Conservation (phyloP, 2,329 filamentous ascomycete genomes). For the Penicillium sp. region DNA sequence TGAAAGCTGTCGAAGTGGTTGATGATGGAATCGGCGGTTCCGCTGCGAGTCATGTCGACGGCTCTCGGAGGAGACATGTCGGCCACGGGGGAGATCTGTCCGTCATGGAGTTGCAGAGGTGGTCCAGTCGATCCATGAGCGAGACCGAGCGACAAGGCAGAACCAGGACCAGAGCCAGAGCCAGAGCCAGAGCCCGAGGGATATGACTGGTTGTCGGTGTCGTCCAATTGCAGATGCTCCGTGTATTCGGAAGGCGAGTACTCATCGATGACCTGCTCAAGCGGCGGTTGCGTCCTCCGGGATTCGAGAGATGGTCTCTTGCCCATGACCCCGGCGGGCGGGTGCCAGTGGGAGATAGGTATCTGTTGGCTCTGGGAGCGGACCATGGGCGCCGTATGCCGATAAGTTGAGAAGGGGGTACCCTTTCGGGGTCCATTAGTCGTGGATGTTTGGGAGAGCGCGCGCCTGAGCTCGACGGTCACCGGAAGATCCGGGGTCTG, state of each 20-base stretch:
- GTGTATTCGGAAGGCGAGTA: slow-evolving; percentile 46
- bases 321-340: slow-evolving; percentile 24
- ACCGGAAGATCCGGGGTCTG: slow-evolving; percentile 41
- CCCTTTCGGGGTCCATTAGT: slow-evolving; percentile 29
- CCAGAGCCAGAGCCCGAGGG: slow-evolving; percentile 23
- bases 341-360: slow-evolving; percentile 32
- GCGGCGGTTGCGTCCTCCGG: slow-evolving; percentile 26
- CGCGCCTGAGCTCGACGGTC: slow-evolving; percentile 32
- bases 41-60: slow-evolving; percentile 47
- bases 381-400: slow-evolving; percentile 34
- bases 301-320: slow-evolving; percentile 35
- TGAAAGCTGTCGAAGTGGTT: slow-evolving; percentile 46
- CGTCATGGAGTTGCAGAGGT: slow-evolving; percentile 5
- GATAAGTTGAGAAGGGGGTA: slow-evolving; percentile 26
- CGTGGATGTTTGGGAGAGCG: slow-evolving; percentile 33
- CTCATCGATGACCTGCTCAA: slow-evolving; percentile 40
- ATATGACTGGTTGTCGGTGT: not conserved
- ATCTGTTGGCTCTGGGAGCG: slow-evolving; percentile 42
- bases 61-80: slow-evolving; percentile 31
- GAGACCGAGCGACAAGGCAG: slow-evolving; percentile 16
- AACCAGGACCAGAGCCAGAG: slow-evolving; percentile 3
- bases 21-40: slow-evolving; percentile 47
- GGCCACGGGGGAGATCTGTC: slow-evolving; percentile 20
- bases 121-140: slow-evolving; percentile 17
- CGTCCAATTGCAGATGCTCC: slow-evolving; percentile 31